These are phyloP conservation scores for Chlamydomonas eustigma DNA, from an alignment of 139 green algal genomes.

Conservation along the genomic window DNA sequence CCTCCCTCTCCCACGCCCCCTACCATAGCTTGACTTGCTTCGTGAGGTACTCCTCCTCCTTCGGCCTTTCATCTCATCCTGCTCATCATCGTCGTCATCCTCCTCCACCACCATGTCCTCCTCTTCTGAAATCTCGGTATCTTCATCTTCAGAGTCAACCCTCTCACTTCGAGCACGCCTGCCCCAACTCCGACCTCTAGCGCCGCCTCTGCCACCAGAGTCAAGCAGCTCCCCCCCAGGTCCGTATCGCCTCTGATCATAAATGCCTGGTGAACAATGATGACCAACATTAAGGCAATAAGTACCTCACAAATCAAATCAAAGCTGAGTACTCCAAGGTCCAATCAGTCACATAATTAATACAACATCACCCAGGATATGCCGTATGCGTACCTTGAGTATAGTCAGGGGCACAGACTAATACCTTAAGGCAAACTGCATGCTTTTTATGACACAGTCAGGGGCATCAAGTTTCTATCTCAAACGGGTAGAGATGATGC, in stretches of 20 bases:
- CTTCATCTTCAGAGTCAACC: slow-evolving; percentile 3
- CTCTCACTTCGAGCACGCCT: background rate
- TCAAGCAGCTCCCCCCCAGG: background rate
- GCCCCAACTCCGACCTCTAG: background rate
- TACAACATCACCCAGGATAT: too few species aligned
- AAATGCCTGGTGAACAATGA: slow-evolving; percentile 32
- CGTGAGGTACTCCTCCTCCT: too few species aligned
- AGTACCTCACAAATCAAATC: too few species aligned
- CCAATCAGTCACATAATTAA: too few species aligned
- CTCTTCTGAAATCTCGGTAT: slow-evolving; percentile 23
- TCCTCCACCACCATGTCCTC: slow-evolving; percentile 9
- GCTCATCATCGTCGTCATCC: slow-evolving; percentile 9
- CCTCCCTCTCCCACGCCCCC: too few species aligned
- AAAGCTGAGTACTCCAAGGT: too few species aligned
- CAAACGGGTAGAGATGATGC: too few species aligned
- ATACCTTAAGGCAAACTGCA: too few species aligned
- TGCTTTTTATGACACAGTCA: too few species aligned
- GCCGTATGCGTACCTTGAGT: too few species aligned
- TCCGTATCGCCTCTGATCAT: slow-evolving; percentile 37
- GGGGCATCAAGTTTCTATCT: too few species aligned
- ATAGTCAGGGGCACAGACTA: too few species aligned
- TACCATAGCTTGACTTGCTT: background rate
- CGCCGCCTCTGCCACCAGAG: background rate
- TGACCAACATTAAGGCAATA: background rate
- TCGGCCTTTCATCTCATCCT: background rate